Conservation (phyloP, 768 basidiomycete genomes). For the Pisolithus sp. region DNA sequence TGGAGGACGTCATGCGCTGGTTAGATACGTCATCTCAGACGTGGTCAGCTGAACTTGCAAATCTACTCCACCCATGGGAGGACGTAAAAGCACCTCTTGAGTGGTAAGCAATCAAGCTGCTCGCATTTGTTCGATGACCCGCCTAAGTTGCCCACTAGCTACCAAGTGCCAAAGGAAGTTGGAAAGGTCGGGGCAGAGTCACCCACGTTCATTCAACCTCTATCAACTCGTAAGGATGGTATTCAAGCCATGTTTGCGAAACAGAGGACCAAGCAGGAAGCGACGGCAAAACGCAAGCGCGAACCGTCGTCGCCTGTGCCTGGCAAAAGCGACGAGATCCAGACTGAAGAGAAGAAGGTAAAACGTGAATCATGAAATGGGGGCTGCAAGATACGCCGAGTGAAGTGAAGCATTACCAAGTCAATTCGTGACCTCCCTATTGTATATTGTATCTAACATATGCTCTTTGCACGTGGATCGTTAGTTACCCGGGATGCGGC, state of each 20-base stretch:
- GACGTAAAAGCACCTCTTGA: slow-evolving; percentile 47
- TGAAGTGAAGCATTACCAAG: too few species aligned
- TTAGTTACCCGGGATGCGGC: background rate
- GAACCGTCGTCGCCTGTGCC: slow-evolving; percentile 9
- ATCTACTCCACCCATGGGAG: slow-evolving; percentile 56
- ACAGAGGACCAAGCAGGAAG: slow-evolving; percentile 34
- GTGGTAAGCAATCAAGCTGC: slow-evolving; percentile 44
- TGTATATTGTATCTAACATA: background rate
- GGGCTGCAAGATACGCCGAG: background rate
- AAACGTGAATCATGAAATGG: slow-evolving; percentile 10
- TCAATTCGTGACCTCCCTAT: too few species aligned
- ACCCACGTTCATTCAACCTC: slow-evolving; percentile 72
- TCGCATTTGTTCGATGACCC: background rate
- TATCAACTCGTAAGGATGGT: slow-evolving; percentile 75
- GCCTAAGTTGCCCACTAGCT: slow-evolving; percentile 40
- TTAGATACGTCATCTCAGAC: slow-evolving; percentile 64
- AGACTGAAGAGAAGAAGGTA: slow-evolving; percentile 14
- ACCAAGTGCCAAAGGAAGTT: slow-evolving; percentile 83
- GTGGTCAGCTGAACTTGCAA: slow-evolving; percentile 58
- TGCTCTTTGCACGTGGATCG: background rate
- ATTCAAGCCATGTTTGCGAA: slow-evolving; percentile 78
- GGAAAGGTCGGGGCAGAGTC: slow-evolving; percentile 88
- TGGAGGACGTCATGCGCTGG: slow-evolving; percentile 64
- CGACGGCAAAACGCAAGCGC: slow-evolving; percentile 24
- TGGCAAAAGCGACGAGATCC: slow-evolving; percentile 6